Percentiles rank a stretch among this genome's conserved stretches.
phyloP scores from a whole-genome alignment of 176 grass and related monocot species.

The barley (Hordeum vulgare) region DNA sequence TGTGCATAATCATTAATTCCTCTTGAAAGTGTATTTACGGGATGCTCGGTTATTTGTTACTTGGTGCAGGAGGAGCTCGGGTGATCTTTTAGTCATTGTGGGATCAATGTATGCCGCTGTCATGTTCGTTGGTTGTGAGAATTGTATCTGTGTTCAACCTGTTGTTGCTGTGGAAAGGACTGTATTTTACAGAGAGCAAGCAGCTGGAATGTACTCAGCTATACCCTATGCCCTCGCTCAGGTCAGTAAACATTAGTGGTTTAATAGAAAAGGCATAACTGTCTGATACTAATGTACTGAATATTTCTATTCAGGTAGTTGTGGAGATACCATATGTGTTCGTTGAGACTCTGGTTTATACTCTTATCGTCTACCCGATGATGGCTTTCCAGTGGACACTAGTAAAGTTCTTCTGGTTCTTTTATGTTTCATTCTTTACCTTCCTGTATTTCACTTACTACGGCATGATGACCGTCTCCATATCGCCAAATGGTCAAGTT shows the following conservation, averaged over 20 bases:
- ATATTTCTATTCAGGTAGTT: conserved; percentile 42
- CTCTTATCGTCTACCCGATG: conserved; percentile 50
- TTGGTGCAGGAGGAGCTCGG: conserved; percentile 39
- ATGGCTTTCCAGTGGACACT: conserved; percentile 62
- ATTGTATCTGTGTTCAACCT: conserved; percentile 59
- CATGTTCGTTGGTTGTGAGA: conserved; percentile 50
- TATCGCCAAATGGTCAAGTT: conserved; percentile 54
- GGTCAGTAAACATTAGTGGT: conserved; percentile 34
- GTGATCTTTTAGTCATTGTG: conserved; percentile 44
- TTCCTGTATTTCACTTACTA: conserved; percentile 81
- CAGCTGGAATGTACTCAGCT: conserved; percentile 77
- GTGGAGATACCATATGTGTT: conserved; percentile 80
- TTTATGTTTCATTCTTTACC: conserved; percentile 53
- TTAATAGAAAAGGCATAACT: not conserved
- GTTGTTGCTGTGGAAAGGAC: conserved; percentile 64
- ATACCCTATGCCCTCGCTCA: conserved; percentile 72
- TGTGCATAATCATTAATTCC: not conserved
- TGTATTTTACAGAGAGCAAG: conserved; percentile 63
- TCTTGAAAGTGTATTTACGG: not conserved
- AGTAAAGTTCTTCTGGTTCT: conserved; percentile 81
- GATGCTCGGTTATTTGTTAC: conserved; percentile 14
- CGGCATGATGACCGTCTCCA: conserved; percentile 62
- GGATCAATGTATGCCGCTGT: conserved; percentile 80
- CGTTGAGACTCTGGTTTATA: conserved; percentile 36
- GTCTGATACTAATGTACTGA: not conserved